Conservation (phyloP, 768 basidiomycete species). For the Tulasnella calospora region DNA sequence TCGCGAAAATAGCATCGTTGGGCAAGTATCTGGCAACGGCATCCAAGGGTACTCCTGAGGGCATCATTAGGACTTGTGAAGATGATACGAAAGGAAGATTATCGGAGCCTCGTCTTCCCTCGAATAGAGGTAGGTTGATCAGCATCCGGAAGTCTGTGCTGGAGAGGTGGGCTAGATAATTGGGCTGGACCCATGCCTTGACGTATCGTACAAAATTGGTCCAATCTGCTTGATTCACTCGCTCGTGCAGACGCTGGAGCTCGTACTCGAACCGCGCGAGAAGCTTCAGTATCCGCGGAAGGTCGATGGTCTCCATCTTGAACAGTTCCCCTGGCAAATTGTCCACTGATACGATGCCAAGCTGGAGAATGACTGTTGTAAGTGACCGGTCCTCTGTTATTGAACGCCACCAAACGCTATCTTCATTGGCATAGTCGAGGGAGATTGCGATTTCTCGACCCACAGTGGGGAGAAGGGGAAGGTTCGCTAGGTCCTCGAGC, state of each 20-base stretch:
- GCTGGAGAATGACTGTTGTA: background rate
- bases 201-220: background rate
- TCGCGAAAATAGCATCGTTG: background rate
- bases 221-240: background rate
- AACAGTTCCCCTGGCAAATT: background rate
- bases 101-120: background rate
- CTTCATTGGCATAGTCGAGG: background rate
- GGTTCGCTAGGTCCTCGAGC: background rate
- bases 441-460: background rate
- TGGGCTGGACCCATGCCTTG: background rate
- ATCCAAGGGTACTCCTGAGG: background rate
- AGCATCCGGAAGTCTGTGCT: background rate
- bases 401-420: background rate
- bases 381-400: background rate
- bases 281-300: background rate
- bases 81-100: background rate
- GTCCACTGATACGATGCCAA: background rate
- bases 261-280: background rate
- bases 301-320: background rate
- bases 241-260: background rate
- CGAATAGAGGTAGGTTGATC: background rate
- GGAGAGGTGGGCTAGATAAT: background rate
- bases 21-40: background rate
- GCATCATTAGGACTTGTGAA: background rate
- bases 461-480: background rate